A percentile compares a stretch with the other conserved stretches of the same genome.
These are phyloP conservation scores for Stachybotrys echinatus DNA, from an alignment of 2,329 filamentous ascomycete genomes.

Conservation along the genomic window DNA sequence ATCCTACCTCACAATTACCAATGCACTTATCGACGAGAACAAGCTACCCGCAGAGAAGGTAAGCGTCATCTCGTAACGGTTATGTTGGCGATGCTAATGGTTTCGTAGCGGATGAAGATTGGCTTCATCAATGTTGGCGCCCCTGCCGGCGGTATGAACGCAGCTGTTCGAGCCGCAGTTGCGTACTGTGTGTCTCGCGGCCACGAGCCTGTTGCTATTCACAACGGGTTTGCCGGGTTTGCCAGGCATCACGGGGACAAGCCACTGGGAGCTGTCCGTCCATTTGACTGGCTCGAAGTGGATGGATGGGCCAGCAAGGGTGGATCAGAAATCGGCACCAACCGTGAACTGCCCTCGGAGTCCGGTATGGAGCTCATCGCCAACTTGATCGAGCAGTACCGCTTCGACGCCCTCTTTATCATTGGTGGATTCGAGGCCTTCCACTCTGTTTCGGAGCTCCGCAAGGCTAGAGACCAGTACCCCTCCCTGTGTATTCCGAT, in stretches of 20 bases:
- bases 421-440: constrained; percentile 96
- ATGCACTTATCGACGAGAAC: constrained; percentile 65
- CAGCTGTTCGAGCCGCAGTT: constrained; percentile 86
- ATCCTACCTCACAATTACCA: constrained; percentile 87
- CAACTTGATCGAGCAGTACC: constrained; percentile 76
- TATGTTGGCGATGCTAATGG: constrained; percentile 19
- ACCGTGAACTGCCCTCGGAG: constrained; percentile 84
- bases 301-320: constrained; percentile 95
- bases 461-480: constrained; percentile 72
- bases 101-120: constrained; percentile 71
- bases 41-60: constrained; percentile 68
- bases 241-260: constrained; percentile 83
- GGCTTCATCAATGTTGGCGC: constrained; percentile 97
- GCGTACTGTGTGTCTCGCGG: constrained; percentile 88
- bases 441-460: constrained; percentile 82
- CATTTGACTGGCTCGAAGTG: constrained; percentile 88
- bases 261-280: constrained; percentile 75
- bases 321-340: constrained; percentile 96
- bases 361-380: constrained; percentile 79
- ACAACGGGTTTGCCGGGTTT: constrained; percentile 95
- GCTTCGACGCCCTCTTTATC: constrained; percentile 86
- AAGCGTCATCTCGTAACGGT: constrained; percentile 17
- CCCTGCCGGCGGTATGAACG: constrained; percentile 97
- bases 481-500: constrained; percentile 89
- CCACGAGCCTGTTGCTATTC: constrained; percentile 88